Conservation (phyloP, 129 eudicot species). For the Gnaphalium uliginosum region DNA sequence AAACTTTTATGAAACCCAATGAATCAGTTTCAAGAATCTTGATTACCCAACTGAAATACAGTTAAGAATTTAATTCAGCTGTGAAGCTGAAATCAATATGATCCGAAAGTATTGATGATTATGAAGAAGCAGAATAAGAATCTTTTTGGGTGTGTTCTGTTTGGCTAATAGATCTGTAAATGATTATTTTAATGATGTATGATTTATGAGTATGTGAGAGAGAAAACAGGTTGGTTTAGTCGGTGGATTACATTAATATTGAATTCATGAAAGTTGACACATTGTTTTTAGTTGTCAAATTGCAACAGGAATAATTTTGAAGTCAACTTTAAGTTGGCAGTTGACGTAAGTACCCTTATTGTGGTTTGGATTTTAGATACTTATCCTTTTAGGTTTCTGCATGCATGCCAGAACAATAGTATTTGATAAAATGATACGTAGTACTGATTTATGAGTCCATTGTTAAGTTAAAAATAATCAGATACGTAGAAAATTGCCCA, state of each 20-base stretch:
- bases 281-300: neutral
- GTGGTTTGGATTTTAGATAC: neutral
- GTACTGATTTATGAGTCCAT: neutral
- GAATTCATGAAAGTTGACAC: constrained; percentile 6
- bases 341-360: constrained; percentile 21
- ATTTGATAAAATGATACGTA: neutral
- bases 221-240: constrained; percentile 32
- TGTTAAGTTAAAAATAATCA: neutral
- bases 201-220: constrained; percentile 24
- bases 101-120: constrained; percentile 4
- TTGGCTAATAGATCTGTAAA: neutral
- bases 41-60: constrained; percentile 16
- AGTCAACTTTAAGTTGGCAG: constrained; percentile 19
- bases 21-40: neutral
- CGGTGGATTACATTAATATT: constrained; percentile 40
- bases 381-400: constrained; percentile 15
- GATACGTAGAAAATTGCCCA: too few species aligned
- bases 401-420: neutral
- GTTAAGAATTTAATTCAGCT: neutral
- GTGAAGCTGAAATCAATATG: neutral
- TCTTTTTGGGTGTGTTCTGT: constrained; percentile 25
- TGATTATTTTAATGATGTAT: constrained; percentile 11
- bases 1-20: neutral
- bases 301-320: constrained; percentile 2
- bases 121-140: constrained; percentile 22